Conservation (phyloP, 2,329 filamentous ascomycete species). For the Xylaria sp. region DNA sequence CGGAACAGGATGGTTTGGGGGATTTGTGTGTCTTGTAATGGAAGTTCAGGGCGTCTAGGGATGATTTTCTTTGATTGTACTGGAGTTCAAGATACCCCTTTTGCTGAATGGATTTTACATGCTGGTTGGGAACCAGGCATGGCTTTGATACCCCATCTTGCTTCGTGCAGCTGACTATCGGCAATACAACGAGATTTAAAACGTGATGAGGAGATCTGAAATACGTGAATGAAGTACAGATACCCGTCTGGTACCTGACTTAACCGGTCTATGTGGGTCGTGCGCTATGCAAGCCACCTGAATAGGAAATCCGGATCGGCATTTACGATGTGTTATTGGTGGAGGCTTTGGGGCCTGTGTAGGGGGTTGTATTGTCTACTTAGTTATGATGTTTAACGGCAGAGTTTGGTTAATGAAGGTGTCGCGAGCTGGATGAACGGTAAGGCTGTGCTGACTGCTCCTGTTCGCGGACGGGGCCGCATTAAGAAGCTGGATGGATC, state of each 20-base stretch:
- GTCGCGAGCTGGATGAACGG: not conserved
- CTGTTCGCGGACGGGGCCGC: too few species aligned
- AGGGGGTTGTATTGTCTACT: not conserved
- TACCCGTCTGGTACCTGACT: not conserved
- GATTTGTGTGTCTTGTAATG: too few species aligned
- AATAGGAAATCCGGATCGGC: not conserved
- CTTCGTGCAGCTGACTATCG: too few species aligned
- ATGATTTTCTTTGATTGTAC: too few species aligned
- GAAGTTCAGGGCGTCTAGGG: too few species aligned
- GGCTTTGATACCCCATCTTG: too few species aligned
- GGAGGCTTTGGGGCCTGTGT: not conserved
- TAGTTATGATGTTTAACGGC: not conserved
- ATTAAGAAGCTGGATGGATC: too few species aligned
- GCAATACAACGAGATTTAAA: too few species aligned
- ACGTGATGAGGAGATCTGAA: too few species aligned
- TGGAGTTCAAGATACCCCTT: constrained; percentile 25
- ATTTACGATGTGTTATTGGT: not conserved
- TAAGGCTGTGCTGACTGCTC: not conserved
- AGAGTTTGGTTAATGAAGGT: too few species aligned
- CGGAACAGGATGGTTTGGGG: too few species aligned
- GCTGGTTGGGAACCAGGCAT: not conserved
- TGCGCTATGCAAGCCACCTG: not conserved
- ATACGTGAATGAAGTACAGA: not conserved
- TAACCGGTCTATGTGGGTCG: not conserved
- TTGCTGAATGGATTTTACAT: constrained; percentile 12